Conservation (phyloP, 768 basidiomycete genomes). For the Russula olivacea region DNA sequence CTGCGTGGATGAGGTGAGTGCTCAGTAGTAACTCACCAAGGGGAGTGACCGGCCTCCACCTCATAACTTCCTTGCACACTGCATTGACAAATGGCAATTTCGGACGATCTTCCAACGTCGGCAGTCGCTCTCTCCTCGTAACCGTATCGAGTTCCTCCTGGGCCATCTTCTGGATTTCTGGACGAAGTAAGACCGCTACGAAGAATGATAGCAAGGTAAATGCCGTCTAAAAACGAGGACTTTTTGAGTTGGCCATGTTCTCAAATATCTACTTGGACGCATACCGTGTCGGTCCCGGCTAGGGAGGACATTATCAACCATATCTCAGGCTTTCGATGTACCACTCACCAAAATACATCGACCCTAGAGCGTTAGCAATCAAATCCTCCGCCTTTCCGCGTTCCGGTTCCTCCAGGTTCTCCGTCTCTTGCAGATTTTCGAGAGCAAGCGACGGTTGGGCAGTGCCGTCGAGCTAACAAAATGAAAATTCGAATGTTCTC, state of each 20-base stretch:
- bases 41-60: constrained; percentile 20
- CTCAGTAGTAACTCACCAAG: constrained; percentile 11
- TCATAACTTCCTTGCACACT: not conserved
- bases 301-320: too few species aligned
- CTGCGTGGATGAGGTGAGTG: not conserved
- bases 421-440: not conserved
- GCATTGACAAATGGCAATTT: not conserved
- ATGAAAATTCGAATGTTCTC: too few species aligned
- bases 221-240: too few species aligned
- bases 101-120: not conserved
- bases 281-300: not conserved
- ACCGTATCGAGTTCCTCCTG: not conserved
- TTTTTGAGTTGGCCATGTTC: not conserved
- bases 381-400: not conserved
- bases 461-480: not conserved
- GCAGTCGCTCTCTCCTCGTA: not conserved
- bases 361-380: not conserved
- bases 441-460: not conserved
- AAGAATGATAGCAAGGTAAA: not conserved
- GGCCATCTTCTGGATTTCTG: not conserved
- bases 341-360: not conserved
- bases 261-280: not conserved
- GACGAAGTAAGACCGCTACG: not conserved
- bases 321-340: not conserved
- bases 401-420: not conserved